Conservation (phyloP, 306 rosid species). For the Quercus glauca region DNA sequence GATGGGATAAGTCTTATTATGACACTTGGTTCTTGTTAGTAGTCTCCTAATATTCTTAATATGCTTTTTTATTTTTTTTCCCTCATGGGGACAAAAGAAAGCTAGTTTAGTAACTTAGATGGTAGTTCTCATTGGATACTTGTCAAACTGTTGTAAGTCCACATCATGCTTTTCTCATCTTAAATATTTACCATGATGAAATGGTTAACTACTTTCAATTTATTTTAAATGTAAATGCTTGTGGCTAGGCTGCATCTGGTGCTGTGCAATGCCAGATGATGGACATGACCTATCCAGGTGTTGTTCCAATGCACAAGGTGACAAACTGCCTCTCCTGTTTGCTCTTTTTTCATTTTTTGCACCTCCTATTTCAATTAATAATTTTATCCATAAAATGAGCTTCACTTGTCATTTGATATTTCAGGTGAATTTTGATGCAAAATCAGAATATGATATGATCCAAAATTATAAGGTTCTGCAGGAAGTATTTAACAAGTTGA, state of each 20-base stretch:
- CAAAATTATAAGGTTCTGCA: conserved; percentile 94
- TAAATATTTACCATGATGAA: neutral
- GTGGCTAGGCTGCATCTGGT: conserved; percentile 90
- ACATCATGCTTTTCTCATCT: conserved; percentile 5
- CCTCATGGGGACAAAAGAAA: neutral
- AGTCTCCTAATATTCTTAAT: neutral
- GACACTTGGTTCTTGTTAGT: neutral
- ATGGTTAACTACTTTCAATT: neutral
- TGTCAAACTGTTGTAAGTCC: neutral
- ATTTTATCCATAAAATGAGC: neutral
- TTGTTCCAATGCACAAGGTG: conserved; percentile 98
- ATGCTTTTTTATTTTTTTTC: too few relatives aligned
- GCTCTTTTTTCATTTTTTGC: neutral
- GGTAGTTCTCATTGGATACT: neutral
- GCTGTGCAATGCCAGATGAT: conserved; percentile 97
- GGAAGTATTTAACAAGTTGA: conserved; percentile 85
- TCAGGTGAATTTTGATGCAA: conserved; percentile 90
- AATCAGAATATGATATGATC: conserved; percentile 92
- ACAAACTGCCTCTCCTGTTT: conserved; percentile 12
- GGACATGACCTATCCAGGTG: conserved; percentile 84
- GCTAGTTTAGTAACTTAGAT: neutral
- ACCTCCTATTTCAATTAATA: neutral
- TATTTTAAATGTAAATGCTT: conserved; percentile 19
- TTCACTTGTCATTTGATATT: conserved; percentile 17
- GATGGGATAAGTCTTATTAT: neutral